Evolutionary conservation across 2,329 filamentous ascomycete genomes (phyloP).

Genomic region (Pestalotiopsis sp.): DNA sequence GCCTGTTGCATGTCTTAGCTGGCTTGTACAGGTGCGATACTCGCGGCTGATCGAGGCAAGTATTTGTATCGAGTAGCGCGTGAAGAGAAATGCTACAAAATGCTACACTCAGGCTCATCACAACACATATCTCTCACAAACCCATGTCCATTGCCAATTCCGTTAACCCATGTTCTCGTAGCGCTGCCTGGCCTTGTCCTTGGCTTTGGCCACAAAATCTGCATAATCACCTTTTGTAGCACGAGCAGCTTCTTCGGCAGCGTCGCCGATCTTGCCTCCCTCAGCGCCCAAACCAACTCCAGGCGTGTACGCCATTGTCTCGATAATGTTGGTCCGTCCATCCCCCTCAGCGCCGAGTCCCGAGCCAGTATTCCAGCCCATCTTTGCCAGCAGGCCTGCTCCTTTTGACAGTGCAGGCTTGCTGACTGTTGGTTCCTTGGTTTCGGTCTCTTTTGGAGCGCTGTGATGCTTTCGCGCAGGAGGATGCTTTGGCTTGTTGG

Average conservation of each 20-base stretch:
- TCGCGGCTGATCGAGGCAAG: too few species aligned
- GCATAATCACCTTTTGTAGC: slow-evolving; percentile 63
- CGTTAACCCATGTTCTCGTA: slow-evolving; percentile 57
- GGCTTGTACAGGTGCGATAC: too few species aligned
- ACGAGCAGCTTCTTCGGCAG: slow-evolving; percentile 63
- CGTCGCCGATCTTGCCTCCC: slow-evolving; percentile 71
- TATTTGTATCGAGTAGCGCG: background rate
- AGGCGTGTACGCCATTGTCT: slow-evolving; percentile 66
- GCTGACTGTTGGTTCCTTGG: slow-evolving; percentile 36
- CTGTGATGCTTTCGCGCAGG: slow-evolving; percentile 28
- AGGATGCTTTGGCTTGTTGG: slow-evolving; percentile 50
- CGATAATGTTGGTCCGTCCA: slow-evolving; percentile 66
- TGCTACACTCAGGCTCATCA: background rate
- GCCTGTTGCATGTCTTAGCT: too few species aligned
- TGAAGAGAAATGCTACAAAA: background rate
- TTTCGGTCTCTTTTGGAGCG: slow-evolving; percentile 37
- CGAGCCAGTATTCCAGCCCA: slow-evolving; percentile 70
- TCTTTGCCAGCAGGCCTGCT: slow-evolving; percentile 70
- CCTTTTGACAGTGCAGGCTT: slow-evolving; percentile 60
- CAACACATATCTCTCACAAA: background rate
- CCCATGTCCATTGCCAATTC: background rate
- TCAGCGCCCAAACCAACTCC: slow-evolving; percentile 73
- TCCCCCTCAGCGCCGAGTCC: slow-evolving; percentile 67
- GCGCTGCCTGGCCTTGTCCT: slow-evolving; percentile 68
- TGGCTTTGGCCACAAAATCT: slow-evolving; percentile 66